Evolutionary conservation across 345 rosid genomes (phyloP), one percentile per base, ranked within the genome.

Genomic region (Tarenaya hassleriana): DNA sequence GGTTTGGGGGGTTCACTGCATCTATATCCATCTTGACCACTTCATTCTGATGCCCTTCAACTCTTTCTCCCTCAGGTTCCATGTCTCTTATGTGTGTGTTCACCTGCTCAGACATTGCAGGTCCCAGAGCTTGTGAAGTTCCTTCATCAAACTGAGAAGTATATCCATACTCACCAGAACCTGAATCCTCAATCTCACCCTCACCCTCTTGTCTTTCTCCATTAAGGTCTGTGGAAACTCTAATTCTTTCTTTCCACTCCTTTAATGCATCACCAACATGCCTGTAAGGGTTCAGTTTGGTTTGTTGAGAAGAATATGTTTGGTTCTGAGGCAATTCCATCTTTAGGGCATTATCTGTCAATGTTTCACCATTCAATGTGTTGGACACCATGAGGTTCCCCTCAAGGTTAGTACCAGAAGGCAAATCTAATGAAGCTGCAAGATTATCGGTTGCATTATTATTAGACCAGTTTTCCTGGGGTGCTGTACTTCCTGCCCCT

Each of bases 161-260:
- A 75, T 55, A 85, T 24, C 90, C 90, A 67, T 81, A 81, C 58
- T 92, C 96, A 66, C 57, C 68, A 31, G 95, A 88, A 73, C 76
- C 69, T 47, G 70, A 72, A 63, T 85, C 90, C 61, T 84, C 90
- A 15, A 76, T 52, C 73, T 81, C 86, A 66, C 53, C 79, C 31
- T 62, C 75, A 18, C 62, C 72, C 50, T 79, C 80, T 20, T 43
- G 56, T 40, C 67, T 76, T 56, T 73, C 81, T 13, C 68, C 80
- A 21, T 41, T 72, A 55, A 81, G 79, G 68, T 83, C 95, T 41
- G 74, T 60, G 37, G 88, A 74, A 33, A 88, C 75, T 68, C 58
- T 81, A 39, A 77, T 86, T 76, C 90, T 82, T 66, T 92, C 95
- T 61, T 88, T 92, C 96, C 98, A 92, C 52, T 81, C 84, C 73